Evolutionary conservation across 805 yeast species (phyloP), one percentile per base, ranked within the genome.

Genomic region (Pichia californica): DNA sequence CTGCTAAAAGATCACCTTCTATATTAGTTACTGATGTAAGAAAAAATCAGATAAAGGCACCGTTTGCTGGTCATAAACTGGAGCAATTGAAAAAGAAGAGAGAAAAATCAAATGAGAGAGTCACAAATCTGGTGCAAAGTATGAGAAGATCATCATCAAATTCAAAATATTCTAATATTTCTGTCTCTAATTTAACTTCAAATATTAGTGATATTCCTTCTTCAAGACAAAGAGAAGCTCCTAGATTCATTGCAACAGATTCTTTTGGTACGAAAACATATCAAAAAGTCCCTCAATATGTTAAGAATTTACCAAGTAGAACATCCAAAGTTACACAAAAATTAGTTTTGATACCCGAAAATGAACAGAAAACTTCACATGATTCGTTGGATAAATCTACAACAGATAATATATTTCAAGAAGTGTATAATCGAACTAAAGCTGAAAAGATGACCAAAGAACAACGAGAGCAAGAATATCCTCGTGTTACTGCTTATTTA

Each of bases 1-100:
- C 85, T 6, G 87, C 95, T 13, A 86, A 85, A 54, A 67, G 97
- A 54, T 86, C 96, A 26, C 97, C 98, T 10, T 86, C 96, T 2
- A 89, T 89, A 56, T 71, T 89, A 45, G 98, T 89, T 31, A 91
- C 98, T 0, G 98, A 89, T 64, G 78, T 86, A 3, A 70, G 98
- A 47, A 73, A 78, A 42, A 67, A 67, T 46, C 69, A 63, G 43
- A 62, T 68, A 19, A 70, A 70, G 49, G 93, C 91, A 0, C 94
- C 93, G 1, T 86, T 80, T 71, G 93, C 93, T 1, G 89, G 91
- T 29, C 79, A 74, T 42, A 66, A 65, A 50, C 45, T 53, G 28
- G 56, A 53, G 21, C 44, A 49, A 41, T 49, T 56, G 31, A 53
- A 48, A 39, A 45, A 53, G 11, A 47, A 30, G n/a, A 35, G 25